Evolutionary conservation across 441 rosid species (phyloP), one percentile per base, ranked within the genome.

Genomic region (Raphanus hybrid): DNA sequence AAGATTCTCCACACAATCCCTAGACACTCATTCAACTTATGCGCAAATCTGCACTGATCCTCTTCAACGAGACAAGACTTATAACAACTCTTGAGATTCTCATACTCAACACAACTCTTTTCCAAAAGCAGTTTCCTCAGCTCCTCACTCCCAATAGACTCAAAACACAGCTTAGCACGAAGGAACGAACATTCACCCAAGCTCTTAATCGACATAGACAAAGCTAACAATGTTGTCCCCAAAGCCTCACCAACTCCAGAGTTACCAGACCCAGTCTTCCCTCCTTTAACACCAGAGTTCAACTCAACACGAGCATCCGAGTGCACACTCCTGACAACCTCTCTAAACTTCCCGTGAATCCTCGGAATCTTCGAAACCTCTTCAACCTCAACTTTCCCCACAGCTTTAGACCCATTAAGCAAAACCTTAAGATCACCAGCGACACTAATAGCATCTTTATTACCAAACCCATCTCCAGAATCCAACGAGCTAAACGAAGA

Each of bases 391-490:
- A 63, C 54, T 57, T 83, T 85, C 16, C 90, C 92, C 15, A 82
- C 89, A 74, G 85, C 67, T 80, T 89, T 87, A 54, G 94, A 96
- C 20, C 97, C 93, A 59, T 82, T 89, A 3, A 93, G 89, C 84
- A 96, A 81, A 68, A 89, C 88, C 84, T 85, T 91, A 79, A 92
- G 78, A 79, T 92, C 99, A 67, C 89, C 82, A 9, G 97, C 91
- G 27, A 92, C 97, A 27, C 77, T 85, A 66, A 85, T 83, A 12
- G 84, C 92, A 15, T 90, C 99, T 84, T 95, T 92, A 1, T 85
- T 81, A 14, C 86, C 84, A 50, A 70, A 83, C 18, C 96, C 98
- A 71, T 93, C 97, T 0, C 96, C 99, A 3, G 86, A 85, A 77
- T 92, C 97, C 80, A 85, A 74, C 23, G 75, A 78, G 72, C 84